These are phyloP conservation scores for Bipolaris sorokiniana DNA, from an alignment of 2,329 filamentous ascomycete species.

Conservation along the genomic window DNA sequence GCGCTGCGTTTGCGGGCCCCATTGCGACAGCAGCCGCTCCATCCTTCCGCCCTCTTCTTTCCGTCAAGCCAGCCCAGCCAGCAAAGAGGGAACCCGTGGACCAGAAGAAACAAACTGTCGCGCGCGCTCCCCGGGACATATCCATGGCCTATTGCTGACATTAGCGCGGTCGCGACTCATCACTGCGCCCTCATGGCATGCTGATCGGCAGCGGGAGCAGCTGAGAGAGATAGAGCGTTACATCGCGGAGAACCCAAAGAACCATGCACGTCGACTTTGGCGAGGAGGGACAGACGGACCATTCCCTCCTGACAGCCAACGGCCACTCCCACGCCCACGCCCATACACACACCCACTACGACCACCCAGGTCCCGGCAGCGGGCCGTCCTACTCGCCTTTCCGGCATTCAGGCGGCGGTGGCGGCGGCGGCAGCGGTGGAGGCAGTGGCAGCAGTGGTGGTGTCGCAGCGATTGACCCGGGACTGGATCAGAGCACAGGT, in stretches of 20 bases:
- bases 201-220: constrained; percentile 34
- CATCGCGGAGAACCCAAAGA: constrained; percentile 41
- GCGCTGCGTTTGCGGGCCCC: constrained; percentile 27
- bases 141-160: constrained; percentile 27
- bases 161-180: constrained; percentile 31
- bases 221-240: constrained; percentile 29
- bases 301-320: constrained; percentile 40
- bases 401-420: constrained; percentile 32
- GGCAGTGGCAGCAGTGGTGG: constrained; percentile 5
- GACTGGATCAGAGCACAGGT: constrained; percentile 44
- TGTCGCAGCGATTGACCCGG: constrained; percentile 46
- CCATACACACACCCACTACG: constrained; percentile 37
- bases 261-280: constrained; percentile 50
- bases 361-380: constrained; percentile 38
- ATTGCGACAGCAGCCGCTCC: constrained; percentile 19
- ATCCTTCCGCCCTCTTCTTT: not conserved
- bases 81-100: not conserved
- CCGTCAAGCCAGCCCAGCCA: not conserved
- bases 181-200: constrained; percentile 37
- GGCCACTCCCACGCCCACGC: constrained; percentile 40
- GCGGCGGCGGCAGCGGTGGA: not conserved
- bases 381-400: constrained; percentile 43
- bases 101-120: constrained; percentile 8
- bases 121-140: constrained; percentile 20
- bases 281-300: constrained; percentile 41